Evolutionary conservation across 768 basidiomycete genomes (phyloP).

Genomic region (Termitomyces eurrhizus): DNA sequence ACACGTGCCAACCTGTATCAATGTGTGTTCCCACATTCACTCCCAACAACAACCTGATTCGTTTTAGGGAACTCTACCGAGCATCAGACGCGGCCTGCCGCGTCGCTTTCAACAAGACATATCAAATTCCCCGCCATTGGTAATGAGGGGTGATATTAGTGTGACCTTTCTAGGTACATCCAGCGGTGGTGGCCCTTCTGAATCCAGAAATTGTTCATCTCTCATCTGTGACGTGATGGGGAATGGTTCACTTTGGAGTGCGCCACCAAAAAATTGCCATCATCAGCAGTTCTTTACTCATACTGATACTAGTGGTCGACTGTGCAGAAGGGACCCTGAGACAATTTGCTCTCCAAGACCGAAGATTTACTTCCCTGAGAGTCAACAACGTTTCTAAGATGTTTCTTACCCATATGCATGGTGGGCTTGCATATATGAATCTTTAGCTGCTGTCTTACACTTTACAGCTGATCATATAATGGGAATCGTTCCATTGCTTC

Average conservation of each 20-base stretch:
- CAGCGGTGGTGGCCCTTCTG: constrained; percentile 71
- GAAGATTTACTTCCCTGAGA: constrained; percentile 30
- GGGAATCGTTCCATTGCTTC: constrained; percentile 67
- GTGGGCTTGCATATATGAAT: constrained; percentile 30
- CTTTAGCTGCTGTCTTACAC: not conserved
- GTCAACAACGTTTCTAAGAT: constrained; percentile 55
- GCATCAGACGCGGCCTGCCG: not conserved
- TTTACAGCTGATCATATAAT: constrained; percentile 65
- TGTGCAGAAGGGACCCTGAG: constrained; percentile 79
- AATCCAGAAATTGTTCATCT: constrained; percentile 73
- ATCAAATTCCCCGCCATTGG: not conserved
- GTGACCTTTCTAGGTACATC: constrained; percentile 76
- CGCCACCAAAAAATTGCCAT: constrained; percentile 17
- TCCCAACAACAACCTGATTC: not conserved
- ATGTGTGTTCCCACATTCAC: not conserved
- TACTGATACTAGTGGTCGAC: constrained; percentile 54
- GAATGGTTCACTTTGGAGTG: constrained; percentile 67
- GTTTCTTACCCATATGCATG: constrained; percentile 86
- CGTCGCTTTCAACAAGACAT: not conserved
- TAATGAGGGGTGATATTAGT: constrained; percentile 40
- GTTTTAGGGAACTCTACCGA: constrained; percentile 4
- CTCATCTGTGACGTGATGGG: constrained; percentile 57
- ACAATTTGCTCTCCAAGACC: constrained; percentile 59
- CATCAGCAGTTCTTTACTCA: not conserved
- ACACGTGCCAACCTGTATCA: constrained; percentile 7